Base-by-base conservation (phyloP, 129 eudicot genomes). In the Kitagawia praeruptora region DNA sequence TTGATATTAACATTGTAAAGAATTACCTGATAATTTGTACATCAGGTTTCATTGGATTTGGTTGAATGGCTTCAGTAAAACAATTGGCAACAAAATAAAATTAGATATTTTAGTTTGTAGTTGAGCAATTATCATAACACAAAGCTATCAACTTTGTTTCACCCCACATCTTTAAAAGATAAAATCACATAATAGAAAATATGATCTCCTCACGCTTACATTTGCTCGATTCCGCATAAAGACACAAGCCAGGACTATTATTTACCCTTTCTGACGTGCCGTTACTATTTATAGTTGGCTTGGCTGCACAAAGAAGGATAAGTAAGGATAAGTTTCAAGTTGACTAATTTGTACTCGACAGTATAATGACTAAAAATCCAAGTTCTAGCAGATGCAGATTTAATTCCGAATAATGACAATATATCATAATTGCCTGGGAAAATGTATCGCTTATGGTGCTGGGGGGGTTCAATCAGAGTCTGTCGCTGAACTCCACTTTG, bases 381-480 rank as follows among this genome's bases (percentile, higher is more conserved):
- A 41, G 58, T 13, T 18, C 71, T 40, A 21, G 53, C 2, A 58
- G 46, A 45, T 27, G 41, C 38, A 18, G 16, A 12, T 21, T 39
- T 44, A 42, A 76, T 78, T 16, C 37, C 19, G 46, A 71, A 34
- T 53, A 63, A 38, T 25, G 10, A 48, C 53, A 58, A n/a, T n/a
- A 64, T 19, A 54, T 25, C 31, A 42, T 37, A 77, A 38, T 80
- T 80, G 82, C 98, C 97, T 85, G 96, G 89, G 58, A 84, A 47
- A 54, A 42, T 64, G 82, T 94, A 94, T 40, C 78, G 89, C 73
- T 94, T 94, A 77, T 91, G 92, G 78, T 89, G 81, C 78, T 81
- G 86, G 8, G 97, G 91, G 38, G 86, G 80, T 47, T 83, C 79
- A 44, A 86, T 84, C 79, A 86, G 39, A 12, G 90, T 85, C 40